Evolutionary conservation across 2,329 filamentous ascomycete species (phyloP), one percentile per base, ranked within the genome.

Genomic region (Paraconiothyrium brasiliense): DNA sequence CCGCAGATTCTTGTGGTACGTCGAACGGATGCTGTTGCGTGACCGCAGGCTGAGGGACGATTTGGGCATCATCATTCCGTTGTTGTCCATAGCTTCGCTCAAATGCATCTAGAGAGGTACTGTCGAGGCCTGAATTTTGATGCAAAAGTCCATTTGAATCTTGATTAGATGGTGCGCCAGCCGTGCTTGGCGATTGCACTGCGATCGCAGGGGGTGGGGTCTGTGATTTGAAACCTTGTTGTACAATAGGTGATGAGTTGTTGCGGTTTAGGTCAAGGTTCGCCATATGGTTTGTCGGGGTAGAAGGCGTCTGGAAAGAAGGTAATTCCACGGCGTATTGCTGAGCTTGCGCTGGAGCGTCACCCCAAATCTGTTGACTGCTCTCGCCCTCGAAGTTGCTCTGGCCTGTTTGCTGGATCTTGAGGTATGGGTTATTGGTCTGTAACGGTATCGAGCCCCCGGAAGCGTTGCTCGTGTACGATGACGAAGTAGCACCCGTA

Each of bases 381-480:
- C 67, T 78, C 58, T 81, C 79, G 6, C 60, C 69, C 8, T 71
- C 77, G 60, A 74, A 76, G 16, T 66, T 72, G 41, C 67, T 75
- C 54, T 79, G 71, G 0, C 75, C 77, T 0, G 78, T 79, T 16
- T 68, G 63, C 52, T 80, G 78, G 67, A 78, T 76, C 32, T 74
- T 74, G 24, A 79, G 71, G 62, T 83, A 83, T 9, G 81, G 81
- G 58, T 83, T 83, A 62, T 82, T 80, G 3, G 80, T 81, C 60
- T 79, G 67, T 22, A 81, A 64, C 1, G 75, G 73, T 37, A 73
- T 58, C 2, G 75, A 76, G 22, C 67, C 66, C 44, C 67, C 68
- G 0, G 77, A 78, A 48, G 70, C 66, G 22, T 67, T 76, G 67
- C 75, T 78, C 11, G 59, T 64, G 39, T 67, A 75, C 2, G 75